phyloP scores from a whole-genome alignment of 352 stramenopile genomes.

The Pythium pyrilobum region DNA sequence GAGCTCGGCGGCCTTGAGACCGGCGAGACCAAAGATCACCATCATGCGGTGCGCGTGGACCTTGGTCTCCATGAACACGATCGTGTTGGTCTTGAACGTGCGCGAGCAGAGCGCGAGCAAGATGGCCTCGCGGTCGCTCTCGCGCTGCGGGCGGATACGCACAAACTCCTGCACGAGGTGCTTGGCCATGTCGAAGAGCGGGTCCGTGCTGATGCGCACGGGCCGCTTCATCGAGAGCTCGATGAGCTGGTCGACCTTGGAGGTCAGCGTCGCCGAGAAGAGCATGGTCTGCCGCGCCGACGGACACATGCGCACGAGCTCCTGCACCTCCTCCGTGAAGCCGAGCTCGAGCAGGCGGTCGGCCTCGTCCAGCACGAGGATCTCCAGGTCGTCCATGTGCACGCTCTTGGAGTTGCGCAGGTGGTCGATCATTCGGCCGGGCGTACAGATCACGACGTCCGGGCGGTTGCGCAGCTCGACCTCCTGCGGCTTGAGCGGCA shows the following conservation, averaged over 20 bases:
- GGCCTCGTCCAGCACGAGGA: constrained; percentile 92
- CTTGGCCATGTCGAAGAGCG: constrained; percentile 93
- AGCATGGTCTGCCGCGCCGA: constrained; percentile 96
- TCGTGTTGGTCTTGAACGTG: constrained; percentile 94
- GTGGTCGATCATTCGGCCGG: constrained; percentile 97
- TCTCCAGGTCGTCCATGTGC: constrained; percentile 97
- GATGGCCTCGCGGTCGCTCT: constrained; percentile 94
- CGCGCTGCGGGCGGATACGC: constrained; percentile 85
- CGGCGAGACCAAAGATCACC: constrained; percentile 94
- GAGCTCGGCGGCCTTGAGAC: constrained; percentile 96
- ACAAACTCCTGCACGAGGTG: constrained; percentile 99
- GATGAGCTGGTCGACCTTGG: constrained; percentile 97
- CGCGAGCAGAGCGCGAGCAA: constrained; percentile 93
- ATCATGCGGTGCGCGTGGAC: constrained; percentile 94
- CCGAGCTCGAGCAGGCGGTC: constrained; percentile 97
- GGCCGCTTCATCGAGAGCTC: constrained; percentile 96
- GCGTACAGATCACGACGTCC: constrained; percentile 98
- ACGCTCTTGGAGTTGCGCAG: constrained; percentile 96
- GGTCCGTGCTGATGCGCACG: constrained; percentile 92
- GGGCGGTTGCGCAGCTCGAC: constrained; percentile 93
- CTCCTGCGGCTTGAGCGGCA: constrained; percentile 90
- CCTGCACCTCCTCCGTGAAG: constrained; percentile 96
- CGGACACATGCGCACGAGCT: constrained; percentile 96
- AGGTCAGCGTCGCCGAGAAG: constrained; percentile 98
- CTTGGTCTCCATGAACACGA: constrained; percentile 99